Conservation (phyloP, 1,284 basidiomycete genomes). For the Wallemia ichthyophaga region DNA sequence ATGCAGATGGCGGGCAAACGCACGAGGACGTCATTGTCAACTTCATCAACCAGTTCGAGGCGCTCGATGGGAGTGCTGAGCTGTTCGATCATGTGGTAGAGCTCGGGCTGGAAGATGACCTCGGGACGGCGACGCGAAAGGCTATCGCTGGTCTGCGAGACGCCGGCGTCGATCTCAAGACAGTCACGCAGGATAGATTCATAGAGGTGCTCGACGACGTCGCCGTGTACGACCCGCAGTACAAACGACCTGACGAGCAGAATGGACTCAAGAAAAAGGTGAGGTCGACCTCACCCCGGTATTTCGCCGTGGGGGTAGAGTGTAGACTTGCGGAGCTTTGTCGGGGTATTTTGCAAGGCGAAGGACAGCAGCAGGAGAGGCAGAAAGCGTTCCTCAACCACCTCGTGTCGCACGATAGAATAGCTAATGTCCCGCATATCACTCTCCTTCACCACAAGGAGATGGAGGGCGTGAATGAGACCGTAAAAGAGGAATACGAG, state of each 20-base stretch:
- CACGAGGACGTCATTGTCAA: constrained; percentile 57
- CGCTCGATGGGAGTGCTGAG: constrained; percentile 23
- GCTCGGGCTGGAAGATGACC: constrained; percentile 26
- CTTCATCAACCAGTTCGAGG: constrained; percentile 38
- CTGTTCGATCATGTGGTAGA: constrained; percentile 36
- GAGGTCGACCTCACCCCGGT: constrained; percentile 23
- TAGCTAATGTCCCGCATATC: constrained; percentile 42
- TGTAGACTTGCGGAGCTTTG: constrained; percentile 27
- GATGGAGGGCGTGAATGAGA: constrained; percentile 18
- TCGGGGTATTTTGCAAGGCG: constrained; percentile 12
- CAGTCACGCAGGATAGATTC: constrained; percentile 27
- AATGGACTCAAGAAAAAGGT: constrained; percentile 11
- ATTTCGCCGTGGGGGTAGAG: constrained; percentile 48
- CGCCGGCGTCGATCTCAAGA: constrained; percentile 21
- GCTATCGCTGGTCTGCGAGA: constrained; percentile 29
- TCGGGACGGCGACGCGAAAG: constrained; percentile 26
- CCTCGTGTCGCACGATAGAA: constrained; percentile 22
- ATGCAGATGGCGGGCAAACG: constrained; percentile 19
- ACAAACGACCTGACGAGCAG: constrained; percentile 6
- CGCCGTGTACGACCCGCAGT: constrained; percentile 19
- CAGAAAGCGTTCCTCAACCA: constrained; percentile 22
- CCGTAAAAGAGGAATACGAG: constrained; percentile 25
- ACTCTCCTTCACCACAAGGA: constrained; percentile 49
- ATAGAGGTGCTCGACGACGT: constrained; percentile 28
- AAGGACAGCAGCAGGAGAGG: constrained; percentile 5